Base-by-base conservation (phyloP, 441 rosid genomes). In the Populus hybrid region DNA sequence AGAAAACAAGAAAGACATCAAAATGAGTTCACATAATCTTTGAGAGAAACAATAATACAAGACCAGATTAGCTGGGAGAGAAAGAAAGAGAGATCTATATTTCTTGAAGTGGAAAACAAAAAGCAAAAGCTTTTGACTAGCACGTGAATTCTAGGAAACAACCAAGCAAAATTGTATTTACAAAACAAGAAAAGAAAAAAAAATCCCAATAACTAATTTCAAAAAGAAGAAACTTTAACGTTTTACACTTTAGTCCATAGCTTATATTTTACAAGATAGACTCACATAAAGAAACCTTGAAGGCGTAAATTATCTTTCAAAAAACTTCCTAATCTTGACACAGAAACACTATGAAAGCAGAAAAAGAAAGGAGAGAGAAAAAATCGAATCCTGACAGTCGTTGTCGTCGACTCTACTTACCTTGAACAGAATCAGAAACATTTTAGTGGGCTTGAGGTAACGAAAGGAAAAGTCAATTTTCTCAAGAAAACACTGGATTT, bases 101-200 rank as follows among this genome's bases (percentile, higher is more conserved):
- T 45, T 64, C 79, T 31, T 38, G 29, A 69, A 38, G 14, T 20
- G 70, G 64, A 7, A 31, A 69, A 76, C 24, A 71, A 53, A 67
- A 68, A 65, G 35, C 65, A 40, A 42, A 45, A 50, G 12, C 5
- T 35, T 77, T 64, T 29, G 35, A 28, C 18, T 24, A 38, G 69
- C 74, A 76, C 29, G 56, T 68, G 72, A 70, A 70, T 77, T 66
- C 72, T 14, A 72, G 18, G 64, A 77, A 33, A 77, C 16, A 77
- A 42, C 72, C 68, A 67, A 38, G 45, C 56, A 73, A 35, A 7
- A 63, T 23, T 23, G 24, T 1, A 21, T 21, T 61, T 31, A 28
- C 33, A 66, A 66, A 16, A 9, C 70, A 68, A 69, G 26, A 28
- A 16, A 28, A 26, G 18, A 28, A 4, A 66, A 4, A 66, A 12